Percentiles rank a stretch among this genome's conserved stretches.
These are phyloP conservation scores for Fusarium siculi DNA, from an alignment of 2,329 filamentous ascomycete species.

Conservation along the genomic window DNA sequence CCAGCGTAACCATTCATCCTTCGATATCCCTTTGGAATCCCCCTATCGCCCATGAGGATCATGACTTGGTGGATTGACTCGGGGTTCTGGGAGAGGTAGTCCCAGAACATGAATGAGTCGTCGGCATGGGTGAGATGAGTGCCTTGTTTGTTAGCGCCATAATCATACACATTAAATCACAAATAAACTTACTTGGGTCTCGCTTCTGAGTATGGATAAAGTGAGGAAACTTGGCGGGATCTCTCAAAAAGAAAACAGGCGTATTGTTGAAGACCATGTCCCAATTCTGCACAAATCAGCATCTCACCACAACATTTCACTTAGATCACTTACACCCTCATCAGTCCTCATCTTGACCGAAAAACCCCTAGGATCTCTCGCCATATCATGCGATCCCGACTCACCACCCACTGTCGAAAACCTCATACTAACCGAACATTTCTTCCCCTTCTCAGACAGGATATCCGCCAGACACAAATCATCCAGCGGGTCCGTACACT, in stretches of 20 bases:
- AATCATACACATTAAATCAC: accelerated
- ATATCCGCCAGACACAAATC: conserved; percentile 64
- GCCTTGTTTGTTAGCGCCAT: neutral
- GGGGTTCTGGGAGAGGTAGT: conserved; percentile 68
- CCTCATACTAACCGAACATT: conserved; percentile 72
- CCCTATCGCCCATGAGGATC: conserved; percentile 67
- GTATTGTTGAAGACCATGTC: conserved; percentile 60
- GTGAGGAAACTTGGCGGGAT: conserved; percentile 77
- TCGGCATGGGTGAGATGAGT: conserved; percentile 66
- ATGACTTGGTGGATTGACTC: conserved; percentile 68
- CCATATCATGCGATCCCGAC: conserved; percentile 76
- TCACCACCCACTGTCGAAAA: conserved; percentile 83
- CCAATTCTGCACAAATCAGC: neutral
- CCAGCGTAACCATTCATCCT: conserved; percentile 24
- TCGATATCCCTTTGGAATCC: too few relatives aligned
- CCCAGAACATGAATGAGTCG: conserved; percentile 45
- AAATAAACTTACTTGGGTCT: conserved; percentile 57
- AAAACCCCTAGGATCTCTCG: conserved; percentile 78
- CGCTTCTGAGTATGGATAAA: conserved; percentile 82
- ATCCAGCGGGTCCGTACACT: conserved; percentile 58
- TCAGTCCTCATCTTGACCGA: conserved; percentile 77
- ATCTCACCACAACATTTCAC: neutral
- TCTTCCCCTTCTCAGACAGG: conserved; percentile 72
- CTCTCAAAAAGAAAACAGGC: conserved; percentile 79
- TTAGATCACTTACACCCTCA: conserved; percentile 1